Conservation (phyloP, 164 flowering plant species). For the Stephania cephalantha region DNA sequence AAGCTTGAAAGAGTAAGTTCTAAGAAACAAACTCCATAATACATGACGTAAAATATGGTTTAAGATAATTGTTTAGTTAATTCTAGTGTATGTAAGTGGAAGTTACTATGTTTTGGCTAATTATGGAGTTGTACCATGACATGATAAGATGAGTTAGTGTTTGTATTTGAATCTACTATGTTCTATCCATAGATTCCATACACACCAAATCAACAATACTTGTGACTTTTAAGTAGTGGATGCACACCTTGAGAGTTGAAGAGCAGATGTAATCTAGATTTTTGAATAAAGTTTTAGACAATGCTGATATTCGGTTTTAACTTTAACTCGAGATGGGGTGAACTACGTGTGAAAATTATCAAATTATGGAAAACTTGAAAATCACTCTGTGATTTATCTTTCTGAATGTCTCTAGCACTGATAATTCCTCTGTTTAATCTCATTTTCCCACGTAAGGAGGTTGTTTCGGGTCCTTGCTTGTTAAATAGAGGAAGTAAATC, state of each 20-base stretch:
- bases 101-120: not conserved
- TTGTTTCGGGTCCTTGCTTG: not conserved
- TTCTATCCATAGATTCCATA: no score
- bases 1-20: not conserved
- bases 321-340: not conserved
- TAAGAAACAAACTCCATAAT: not conserved
- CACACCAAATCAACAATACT: no score
- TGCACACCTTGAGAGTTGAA: no score
- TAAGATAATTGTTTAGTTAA: not conserved
- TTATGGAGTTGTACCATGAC: not conserved
- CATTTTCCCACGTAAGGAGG: not conserved
- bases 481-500: no score
- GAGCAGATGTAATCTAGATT: no score
- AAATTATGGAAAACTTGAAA: not conserved
- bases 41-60: not conserved
- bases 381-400: no score
- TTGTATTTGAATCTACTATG: not conserved
- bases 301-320: not conserved
- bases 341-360: not conserved
- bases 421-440: not conserved
- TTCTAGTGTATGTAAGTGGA: not conserved
- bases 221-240: no score
- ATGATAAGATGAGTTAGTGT: not conserved
- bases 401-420: no score
- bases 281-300: not conserved